Evolutionary conservation across 257 asterid species (phyloP), one percentile per base, ranked within the genome.

Genomic region (Marsdenia floribunda): DNA sequence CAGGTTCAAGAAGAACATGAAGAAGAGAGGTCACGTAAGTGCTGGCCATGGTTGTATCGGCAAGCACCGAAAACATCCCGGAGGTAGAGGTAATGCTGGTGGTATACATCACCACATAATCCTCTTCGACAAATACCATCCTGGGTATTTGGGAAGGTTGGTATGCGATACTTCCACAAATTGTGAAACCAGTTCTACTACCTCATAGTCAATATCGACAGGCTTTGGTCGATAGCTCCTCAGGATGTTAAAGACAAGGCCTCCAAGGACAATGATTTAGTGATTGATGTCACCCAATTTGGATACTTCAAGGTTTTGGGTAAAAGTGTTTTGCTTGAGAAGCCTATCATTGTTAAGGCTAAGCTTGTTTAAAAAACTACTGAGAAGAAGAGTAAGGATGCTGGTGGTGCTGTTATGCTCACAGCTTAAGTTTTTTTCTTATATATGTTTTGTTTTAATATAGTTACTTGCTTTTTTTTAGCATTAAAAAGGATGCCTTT

Each of bases 11-110:
- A 82, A 79, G 75, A 79, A 79, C 83, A 58, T 83, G 61, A 82
- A 82, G 83, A 82, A 82, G 83, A 77, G 86, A n/a, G 85, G 85
- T 55, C 85, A 82, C 79, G 85, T 82, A 16, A 82, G 85, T 55
- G 85, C 85, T 26, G 85, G 85, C 7, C 85, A 82, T n/a, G 85
- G 85, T 6, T 81, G 85, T 75, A 55, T 82, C 40, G 85, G 85
- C 0, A 82, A 82, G 37, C 85, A 82, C 81, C 54, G 85, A 15
- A 82, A 82, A 71, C 85, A 82, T 53, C 83, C 85, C 59, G 85
- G 83, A 22, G 85, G 85, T 9, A 71, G 85, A 38, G 81, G 85
- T 49, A 82, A 82, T 22, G 85, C 85, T 22, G 83, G 85, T 19
- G 85, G 85, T 7, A 75, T 82, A 83, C 85, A 82, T 73, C 83